Percentiles rank a stretch among this genome's conserved stretches.
These are phyloP conservation scores for Phytopythium aichiense DNA, from an alignment of 352 stramenopile species.

Conservation along the genomic window DNA sequence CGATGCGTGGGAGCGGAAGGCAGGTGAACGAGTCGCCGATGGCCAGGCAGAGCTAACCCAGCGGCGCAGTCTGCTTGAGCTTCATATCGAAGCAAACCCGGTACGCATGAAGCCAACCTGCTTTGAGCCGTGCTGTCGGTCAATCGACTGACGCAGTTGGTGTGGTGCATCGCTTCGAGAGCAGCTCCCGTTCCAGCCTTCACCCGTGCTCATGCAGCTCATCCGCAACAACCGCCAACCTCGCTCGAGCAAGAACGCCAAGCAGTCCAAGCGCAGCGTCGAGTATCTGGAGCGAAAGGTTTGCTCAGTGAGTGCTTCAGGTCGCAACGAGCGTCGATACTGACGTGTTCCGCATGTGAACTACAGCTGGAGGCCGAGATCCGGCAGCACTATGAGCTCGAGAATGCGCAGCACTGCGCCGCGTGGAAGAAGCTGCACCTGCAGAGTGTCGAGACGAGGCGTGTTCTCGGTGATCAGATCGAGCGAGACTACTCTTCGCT, in stretches of 20 bases:
- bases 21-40: not conserved
- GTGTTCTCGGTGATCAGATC: constrained; percentile 20
- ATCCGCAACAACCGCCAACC: constrained; percentile 29
- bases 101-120: constrained; percentile 10
- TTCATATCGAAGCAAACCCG: constrained; percentile 44
- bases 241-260: constrained; percentile 21
- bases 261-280: constrained; percentile 24
- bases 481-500: constrained; percentile 28
- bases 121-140: not conserved
- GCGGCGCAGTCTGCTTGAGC: constrained; percentile 35
- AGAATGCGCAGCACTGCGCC: constrained; percentile 39
- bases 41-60: constrained; percentile 3
- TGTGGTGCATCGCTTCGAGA: not conserved
- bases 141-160: not conserved
- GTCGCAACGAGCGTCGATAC: too few species aligned
- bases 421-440: constrained; percentile 53
- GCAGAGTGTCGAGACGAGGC: constrained; percentile 15
- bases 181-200: constrained; percentile 53
- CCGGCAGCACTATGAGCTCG: constrained; percentile 49
- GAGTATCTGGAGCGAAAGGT: constrained; percentile 60
- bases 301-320: not conserved
- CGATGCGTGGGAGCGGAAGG: not conserved
- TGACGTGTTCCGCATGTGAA: not conserved
- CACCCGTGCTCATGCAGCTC: constrained; percentile 38
- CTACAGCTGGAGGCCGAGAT: constrained; percentile 53